Base-by-base conservation (phyloP, 2,329 filamentous ascomycete species). In the Arthrocladium fulminans region DNA sequence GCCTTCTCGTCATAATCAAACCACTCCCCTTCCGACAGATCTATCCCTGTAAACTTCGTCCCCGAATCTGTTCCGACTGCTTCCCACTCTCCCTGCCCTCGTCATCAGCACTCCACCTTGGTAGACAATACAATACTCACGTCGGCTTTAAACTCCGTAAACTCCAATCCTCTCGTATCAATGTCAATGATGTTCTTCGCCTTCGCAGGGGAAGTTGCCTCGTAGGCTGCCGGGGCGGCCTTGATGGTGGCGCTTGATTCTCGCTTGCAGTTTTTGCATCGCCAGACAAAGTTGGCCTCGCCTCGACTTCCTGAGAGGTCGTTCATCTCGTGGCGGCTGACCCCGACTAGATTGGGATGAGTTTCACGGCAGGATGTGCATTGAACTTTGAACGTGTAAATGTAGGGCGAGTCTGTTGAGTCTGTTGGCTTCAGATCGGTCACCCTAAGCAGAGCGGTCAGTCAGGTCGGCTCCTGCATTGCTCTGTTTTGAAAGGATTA, bases 241-340 rank as follows among this genome's bases (percentile, higher is more conserved):
- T 83, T 84, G 68, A 98, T 88, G 32, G 81, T 84, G 47, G 90
- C 90, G 25, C 88, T 88, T 15, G 88, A 87, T 65, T 92, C 86
- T 66, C 86, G 77, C 86, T 92, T 94, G 81, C 92, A 98, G 64
- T 92, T 90, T 69, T 94, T 95, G 77, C 92, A 98, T 67, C 82
- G 89, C 90, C 92, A 98, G n/a, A 98, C 92, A 67, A 98, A 98
- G 68, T 97, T 97, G 52, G 92, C 92, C 67, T 97, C 89, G 56
- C 92, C 92, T 61, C 88, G 80, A 66, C 89, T 96, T 29, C 89
- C 89, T 55, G 87, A 92, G 66, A 96, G 81, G 56, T 96, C 88
- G 63, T 94, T 89, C 61, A 74, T 77, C 64, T 97, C 90, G 73
- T 94, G 94, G 54, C 90, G 84, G 69, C 79, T 95, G 55, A 97